Conservation (phyloP, 352 stramenopile species). For the Blastocystis sp. region DNA sequence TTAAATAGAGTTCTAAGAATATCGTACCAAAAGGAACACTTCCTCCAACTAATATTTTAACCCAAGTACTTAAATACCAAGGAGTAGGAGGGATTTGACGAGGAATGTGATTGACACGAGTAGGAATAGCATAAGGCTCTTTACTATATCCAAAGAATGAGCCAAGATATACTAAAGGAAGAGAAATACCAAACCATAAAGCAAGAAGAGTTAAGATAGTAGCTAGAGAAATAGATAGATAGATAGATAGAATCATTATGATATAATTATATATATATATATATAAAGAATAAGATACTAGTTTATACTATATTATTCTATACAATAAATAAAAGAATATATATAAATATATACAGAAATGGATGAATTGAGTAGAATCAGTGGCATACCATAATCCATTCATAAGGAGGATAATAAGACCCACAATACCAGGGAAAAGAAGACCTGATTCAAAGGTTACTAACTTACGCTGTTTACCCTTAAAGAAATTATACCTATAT, state of each 20-base stretch:
- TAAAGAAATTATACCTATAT: slow-evolving; percentile 94
- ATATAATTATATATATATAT: no score
- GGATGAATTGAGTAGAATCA: slow-evolving; percentile 27
- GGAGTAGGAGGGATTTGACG: slow-evolving; percentile 59
- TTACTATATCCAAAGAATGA: slow-evolving; percentile 77
- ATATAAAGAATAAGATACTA: no score
- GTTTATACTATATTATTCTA: no score
- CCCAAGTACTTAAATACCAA: slow-evolving; percentile 77
- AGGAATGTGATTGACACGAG: slow-evolving; percentile 61
- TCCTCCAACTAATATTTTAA: slow-evolving; percentile 80
- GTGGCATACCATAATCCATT: slow-evolving; percentile 63
- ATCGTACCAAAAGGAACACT: slow-evolving; percentile 95
- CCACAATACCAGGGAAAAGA: slow-evolving; percentile 72
- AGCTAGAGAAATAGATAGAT: slow-evolving; percentile 71
- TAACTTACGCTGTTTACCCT: slow-evolving; percentile 82
- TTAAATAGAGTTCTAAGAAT: slow-evolving; percentile 99
- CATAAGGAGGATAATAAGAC: slow-evolving; percentile 76
- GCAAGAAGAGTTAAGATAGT: slow-evolving; percentile 84
- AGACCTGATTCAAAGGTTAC: slow-evolving; percentile 82
- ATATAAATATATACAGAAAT: slow-evolving; percentile 15
- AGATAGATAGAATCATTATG: slow-evolving; percentile 57
- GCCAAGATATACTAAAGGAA: slow-evolving; percentile 89
- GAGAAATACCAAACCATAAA: slow-evolving; percentile 87
- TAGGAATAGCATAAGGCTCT: slow-evolving; percentile 43
- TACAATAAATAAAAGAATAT: no score